phyloP scores from a whole-genome alignment of 2,329 filamentous ascomycete species.

The Fusarium fujikuroi region DNA sequence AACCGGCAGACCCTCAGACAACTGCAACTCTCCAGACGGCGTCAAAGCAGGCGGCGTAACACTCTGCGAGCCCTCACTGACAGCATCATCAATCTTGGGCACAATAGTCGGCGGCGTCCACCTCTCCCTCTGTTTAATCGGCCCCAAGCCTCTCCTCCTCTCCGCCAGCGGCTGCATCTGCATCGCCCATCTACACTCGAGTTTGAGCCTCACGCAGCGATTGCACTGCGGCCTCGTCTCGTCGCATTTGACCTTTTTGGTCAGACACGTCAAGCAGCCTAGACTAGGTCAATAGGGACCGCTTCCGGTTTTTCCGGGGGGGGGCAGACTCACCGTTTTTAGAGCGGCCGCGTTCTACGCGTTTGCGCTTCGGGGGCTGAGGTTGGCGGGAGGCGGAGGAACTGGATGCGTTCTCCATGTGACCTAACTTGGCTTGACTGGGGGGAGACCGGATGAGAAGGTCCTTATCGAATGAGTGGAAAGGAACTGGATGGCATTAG shows the following conservation, averaged over 20 bases:
- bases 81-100: background rate
- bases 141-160: slow-evolving; percentile 1
- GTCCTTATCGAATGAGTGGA: background rate
- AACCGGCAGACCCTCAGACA: rapidly evolving
- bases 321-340: slow-evolving; percentile 8
- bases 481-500: background rate
- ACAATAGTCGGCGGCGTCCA: background rate
- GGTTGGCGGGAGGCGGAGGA: background rate
- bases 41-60: background rate
- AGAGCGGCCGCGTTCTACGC: slow-evolving; percentile 17
- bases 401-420: background rate
- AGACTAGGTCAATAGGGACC: background rate
- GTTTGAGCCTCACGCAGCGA: background rate
- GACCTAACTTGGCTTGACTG: background rate
- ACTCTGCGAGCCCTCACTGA: background rate
- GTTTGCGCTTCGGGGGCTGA: background rate
- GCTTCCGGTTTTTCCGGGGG: background rate
- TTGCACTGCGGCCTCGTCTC: background rate
- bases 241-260: slow-evolving; percentile 16
- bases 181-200: background rate
- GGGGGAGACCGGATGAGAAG: background rate
- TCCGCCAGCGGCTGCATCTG: background rate
- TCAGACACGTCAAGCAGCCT: slow-evolving; percentile 12
- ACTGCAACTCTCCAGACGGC: background rate
- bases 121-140: background rate